Evolutionary conservation across 805 yeast species (phyloP).

Genomic region (Wickerhamiella australiensis): DNA sequence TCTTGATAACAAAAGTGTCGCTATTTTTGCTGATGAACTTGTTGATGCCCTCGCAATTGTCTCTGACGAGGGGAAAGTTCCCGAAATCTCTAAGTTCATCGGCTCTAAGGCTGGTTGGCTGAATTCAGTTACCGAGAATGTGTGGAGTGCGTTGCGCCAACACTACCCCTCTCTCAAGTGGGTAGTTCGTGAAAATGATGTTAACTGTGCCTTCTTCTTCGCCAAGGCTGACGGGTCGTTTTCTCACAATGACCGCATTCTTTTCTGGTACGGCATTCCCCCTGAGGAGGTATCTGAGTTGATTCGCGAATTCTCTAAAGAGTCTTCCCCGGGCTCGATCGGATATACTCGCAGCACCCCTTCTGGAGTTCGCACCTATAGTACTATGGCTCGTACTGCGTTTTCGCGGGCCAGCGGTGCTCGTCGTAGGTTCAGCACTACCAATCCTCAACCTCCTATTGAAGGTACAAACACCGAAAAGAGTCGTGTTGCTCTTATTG

Average conservation of each 20-base stretch:
- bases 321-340: constrained; percentile 14
- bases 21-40: constrained; percentile 72
- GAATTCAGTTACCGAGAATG: constrained; percentile 90
- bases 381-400: constrained; percentile 16
- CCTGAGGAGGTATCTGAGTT: constrained; percentile 50
- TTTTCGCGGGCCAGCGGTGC: constrained; percentile 8
- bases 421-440: constrained; percentile 21
- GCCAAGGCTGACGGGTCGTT: constrained; percentile 89
- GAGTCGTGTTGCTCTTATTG: constrained; percentile 81
- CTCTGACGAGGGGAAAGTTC: constrained; percentile 31
- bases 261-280: constrained; percentile 88
- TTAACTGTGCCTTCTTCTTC: constrained; percentile 85
- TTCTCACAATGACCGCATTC: constrained; percentile 72
- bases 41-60: constrained; percentile 88
- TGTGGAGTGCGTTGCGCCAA: constrained; percentile 67
- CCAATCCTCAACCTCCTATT: constrained; percentile 63
- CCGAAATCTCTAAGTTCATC: constrained; percentile 76
- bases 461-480: constrained; percentile 49
- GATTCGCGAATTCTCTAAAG: constrained; percentile 37
- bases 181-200: constrained; percentile 82
- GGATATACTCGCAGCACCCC: constrained; percentile 15
- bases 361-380: constrained; percentile 21
- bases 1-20: constrained; percentile 50
- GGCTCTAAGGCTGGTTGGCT: constrained; percentile 91
- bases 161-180: constrained; percentile 70